Conservation (phyloP, 257 asterid genomes). For the Phtheirospermum japonicum region DNA sequence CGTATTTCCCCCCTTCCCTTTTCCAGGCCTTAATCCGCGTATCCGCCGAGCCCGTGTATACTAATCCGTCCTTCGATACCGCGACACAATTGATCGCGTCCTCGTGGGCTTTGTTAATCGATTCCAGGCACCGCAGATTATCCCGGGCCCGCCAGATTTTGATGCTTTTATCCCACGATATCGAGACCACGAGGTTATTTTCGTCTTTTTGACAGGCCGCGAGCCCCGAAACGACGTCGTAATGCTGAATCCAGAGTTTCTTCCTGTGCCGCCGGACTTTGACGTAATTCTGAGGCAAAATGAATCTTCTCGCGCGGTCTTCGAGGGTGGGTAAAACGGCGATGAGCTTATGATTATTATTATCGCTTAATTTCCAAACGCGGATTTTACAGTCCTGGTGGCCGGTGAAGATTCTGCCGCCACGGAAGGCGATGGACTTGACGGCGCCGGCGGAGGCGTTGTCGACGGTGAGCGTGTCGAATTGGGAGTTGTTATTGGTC, state of each 20-base stretch:
- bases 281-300: slow-evolving; percentile 55
- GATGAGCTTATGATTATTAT: slow-evolving; percentile 50
- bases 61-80: slow-evolving; percentile 40
- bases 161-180: slow-evolving; percentile 76
- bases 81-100: slow-evolving; percentile 80
- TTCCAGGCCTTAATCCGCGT: slow-evolving; percentile 64
- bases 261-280: slow-evolving; percentile 60
- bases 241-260: slow-evolving; percentile 71
- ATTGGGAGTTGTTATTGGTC: slow-evolving; percentile 25
- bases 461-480: slow-evolving; percentile 43
- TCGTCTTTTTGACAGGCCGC: slow-evolving; percentile 29
- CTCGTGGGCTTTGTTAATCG: slow-evolving; percentile 66
- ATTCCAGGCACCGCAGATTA: slow-evolving; percentile 47
- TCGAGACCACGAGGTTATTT: slow-evolving; percentile 35
- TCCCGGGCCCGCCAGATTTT: slow-evolving; percentile 52
- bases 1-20: slow-evolving; percentile 40
- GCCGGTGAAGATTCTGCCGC: slow-evolving; percentile 58
- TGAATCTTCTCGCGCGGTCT: slow-evolving; percentile 45
- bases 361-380: slow-evolving; percentile 50
- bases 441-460: slow-evolving; percentile 44
- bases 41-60: slow-evolving; percentile 88
- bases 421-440: slow-evolving; percentile 53
- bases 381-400: slow-evolving; percentile 83
- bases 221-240: slow-evolving; percentile 73
- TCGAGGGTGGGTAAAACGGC: slow-evolving; percentile 61